Evolutionary conservation across 2,329 filamentous ascomycete species (phyloP), one percentile per base, ranked within the genome.

Genomic region (Scytalidium sp.): DNA sequence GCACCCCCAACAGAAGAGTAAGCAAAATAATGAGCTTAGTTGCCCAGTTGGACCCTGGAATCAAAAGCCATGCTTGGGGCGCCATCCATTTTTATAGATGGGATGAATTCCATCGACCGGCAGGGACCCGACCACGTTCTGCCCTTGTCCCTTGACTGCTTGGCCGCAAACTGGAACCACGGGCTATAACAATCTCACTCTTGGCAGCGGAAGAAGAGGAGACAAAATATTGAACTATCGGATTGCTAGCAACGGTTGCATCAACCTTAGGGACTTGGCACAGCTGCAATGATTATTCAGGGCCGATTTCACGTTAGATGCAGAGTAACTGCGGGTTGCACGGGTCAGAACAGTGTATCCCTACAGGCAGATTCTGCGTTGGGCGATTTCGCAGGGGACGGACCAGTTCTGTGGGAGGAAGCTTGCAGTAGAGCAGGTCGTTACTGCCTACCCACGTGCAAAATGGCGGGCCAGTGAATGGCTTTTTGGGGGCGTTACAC

Each of bases 251-350:
- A 15, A 8, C 17, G 15, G 32, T 36, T 36, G 32, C 8, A 8
- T 36, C n/a, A n/a, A n/a, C n/a, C n/a, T n/a, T n/a, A n/a, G n/a
- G n/a, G n/a, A n/a, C n/a, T n/a, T n/a, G n/a, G n/a, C n/a, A n/a
- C n/a, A n/a, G n/a, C n/a, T n/a, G n/a, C n/a, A n/a, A n/a, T n/a
- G n/a, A n/a, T n/a, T n/a, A n/a, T n/a, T 10, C 32, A 4, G 13
- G 32, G 11, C 2, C 82, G 83, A 0, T 83, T 81, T 19, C 75
- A 81, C 60, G 63, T 87, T 48, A 83, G 76, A 70, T 87, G 84
- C 84, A 83, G 81, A 17, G 74, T 88, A 50, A 83, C 83, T 44
- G 84, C 84, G 27, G 79, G 84, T 43, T 85, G 81, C 32, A 36
- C 32, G 32, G 32, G 32, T n/a, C 32, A 15, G 15, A 15, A n/a